Base-by-base conservation (phyloP, 2,329 filamentous ascomycete species). In the Sporothrix pallida region DNA sequence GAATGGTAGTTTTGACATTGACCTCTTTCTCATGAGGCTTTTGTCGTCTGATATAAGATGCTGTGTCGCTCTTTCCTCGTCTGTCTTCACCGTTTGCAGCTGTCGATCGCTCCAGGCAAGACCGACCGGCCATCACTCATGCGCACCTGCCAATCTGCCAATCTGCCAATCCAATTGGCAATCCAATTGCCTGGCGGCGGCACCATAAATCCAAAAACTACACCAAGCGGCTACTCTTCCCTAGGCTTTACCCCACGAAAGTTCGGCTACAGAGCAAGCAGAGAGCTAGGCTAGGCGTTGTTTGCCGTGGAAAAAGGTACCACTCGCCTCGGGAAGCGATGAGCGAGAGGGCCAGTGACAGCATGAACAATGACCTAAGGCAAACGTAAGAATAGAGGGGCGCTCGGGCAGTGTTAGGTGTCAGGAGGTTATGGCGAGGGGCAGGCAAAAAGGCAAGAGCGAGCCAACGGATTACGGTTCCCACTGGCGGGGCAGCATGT, bases 301-400 rank as follows among this genome's bases (percentile, higher is more conserved):
- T 74, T 74, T 71, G 58, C 72, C 69, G 72, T 74, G 72, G 72
- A 62, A 68, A 71, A 71, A 74, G 72, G 72, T 68, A 71, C 72
- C 60, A 31, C 31, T 56, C 20, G 23, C 65, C 70, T 63, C 70
- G 70, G 70, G 44, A 70, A 70, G 67, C 67, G 17, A 26, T 31
- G 56, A 71, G 54, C 72, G 56, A 63, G 37, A 48, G n/a, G 23
- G 63, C n/a, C n/a, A 31, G 13, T 31, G 37, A 63, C 6, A 37
- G 13, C n/a, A 44, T 37, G 37, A 63, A 44, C 31, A 44, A 63
- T 10, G 20, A 44, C 15, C 10, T 20, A 10, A 7, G 17, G 5
- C 31, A 37, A 37, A 37, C 31, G 31, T 37, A 20, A 12, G 13
- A 65, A 65, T 10, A 63, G 56, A 60, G 56, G 56, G 56, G 56